These are phyloP conservation scores for Neurospora sp. DNA, from an alignment of 495 filamentous ascomycete genomes.

Conservation along the genomic window DNA sequence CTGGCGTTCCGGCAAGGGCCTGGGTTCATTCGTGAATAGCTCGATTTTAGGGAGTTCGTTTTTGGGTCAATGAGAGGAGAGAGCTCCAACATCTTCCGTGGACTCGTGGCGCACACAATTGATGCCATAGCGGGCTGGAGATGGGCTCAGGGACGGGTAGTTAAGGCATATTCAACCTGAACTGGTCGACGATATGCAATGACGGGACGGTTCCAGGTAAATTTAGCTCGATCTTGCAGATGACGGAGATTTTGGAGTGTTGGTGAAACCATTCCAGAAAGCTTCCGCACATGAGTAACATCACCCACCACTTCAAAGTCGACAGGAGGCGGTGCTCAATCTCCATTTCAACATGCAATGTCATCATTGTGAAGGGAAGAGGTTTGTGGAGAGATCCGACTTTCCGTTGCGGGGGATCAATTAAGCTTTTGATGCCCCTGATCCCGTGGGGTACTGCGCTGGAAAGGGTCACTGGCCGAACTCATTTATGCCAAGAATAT, in stretches of 20 bases:
- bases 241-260: background rate
- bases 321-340: background rate
- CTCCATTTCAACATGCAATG: background rate
- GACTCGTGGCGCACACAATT: background rate
- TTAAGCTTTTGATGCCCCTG: slow-evolving; percentile 13
- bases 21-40: background rate
- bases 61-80: background rate
- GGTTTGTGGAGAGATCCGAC: background rate
- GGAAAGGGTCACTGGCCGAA: background rate
- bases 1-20: background rate
- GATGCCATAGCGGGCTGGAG: background rate
- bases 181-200: background rate
- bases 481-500: slow-evolving; percentile 2
- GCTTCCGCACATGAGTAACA: background rate
- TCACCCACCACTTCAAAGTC: background rate
- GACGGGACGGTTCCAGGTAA: background rate
- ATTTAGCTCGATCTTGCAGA: background rate
- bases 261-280: background rate
- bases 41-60: background rate
- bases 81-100: background rate
- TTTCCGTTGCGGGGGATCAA: background rate
- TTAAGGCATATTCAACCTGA: background rate
- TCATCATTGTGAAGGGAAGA: background rate
- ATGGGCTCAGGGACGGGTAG: background rate
- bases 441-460: background rate